Evolutionary conservation across 768 basidiomycete species (phyloP), one percentile per base, ranked within the genome.

Genomic region (Amanita subjunquillea): DNA sequence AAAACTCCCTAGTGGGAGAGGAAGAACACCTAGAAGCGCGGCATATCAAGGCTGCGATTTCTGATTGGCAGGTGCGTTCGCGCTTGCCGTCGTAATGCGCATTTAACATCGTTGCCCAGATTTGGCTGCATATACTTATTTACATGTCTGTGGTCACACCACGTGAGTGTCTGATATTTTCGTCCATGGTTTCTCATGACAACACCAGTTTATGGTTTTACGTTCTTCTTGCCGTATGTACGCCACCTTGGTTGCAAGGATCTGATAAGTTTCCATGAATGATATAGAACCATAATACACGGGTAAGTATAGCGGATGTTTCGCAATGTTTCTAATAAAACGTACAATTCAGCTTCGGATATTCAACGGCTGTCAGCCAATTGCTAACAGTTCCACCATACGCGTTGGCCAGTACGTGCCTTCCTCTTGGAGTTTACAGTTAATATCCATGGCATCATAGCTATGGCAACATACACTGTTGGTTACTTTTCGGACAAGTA

Each of bases 311-410:
- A 13, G 25, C 12, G 44, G 29, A 3, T 32, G 32, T 48, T 23
- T 15, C 25, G 22, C 3, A 27, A 30, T 23, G 10, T 7, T 20
- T 45, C 8, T 29, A 3, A 45, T 29, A 8, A n/a, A n/a, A 32
- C 9, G 15, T 17, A 12, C 32, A 10, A 29, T 48, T 15, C 17
- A 82, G 81, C 20, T 85, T 86, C 51, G 84, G 84, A 1, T 76
- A 79, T 59, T 63, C 72, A 2, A 62, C 76, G 3, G 66, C 81
- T 0, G 69, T 82, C 51, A 80, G 77, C 51, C 82, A 85, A 58
- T 69, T 87, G 3, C 71, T 87, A 36, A 83, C 83, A 2, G 77
- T 86, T 0, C 85, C 85, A 2, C 82, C 83, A 5, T 86, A 85
- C 58, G 63, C 82, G 20, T 64, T 77, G 41, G 82, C 80, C 10